A percentile compares a stretch with the other conserved stretches of the same genome.
phyloP scores from a whole-genome alignment of 352 stramenopile genomes.

The Phytophthora macrochlamydospora region DNA sequence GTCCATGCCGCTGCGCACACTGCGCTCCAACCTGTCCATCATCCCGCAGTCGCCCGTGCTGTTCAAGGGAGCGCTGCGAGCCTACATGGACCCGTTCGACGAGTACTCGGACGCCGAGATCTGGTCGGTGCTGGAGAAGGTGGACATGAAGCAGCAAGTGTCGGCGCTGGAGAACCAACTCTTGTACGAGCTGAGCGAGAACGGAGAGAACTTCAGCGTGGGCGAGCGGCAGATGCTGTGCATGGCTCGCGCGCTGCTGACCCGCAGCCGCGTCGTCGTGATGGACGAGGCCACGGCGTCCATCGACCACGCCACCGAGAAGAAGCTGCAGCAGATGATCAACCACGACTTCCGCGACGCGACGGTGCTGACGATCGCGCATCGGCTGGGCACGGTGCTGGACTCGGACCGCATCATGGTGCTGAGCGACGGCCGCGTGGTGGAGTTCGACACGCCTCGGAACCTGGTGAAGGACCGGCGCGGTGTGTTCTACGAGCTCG shows the following conservation, averaged over 20 bases:
- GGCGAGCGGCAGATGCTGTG: conserved; percentile 93
- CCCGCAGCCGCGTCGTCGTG: conserved; percentile 84
- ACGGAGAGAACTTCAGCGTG: conserved; percentile 45
- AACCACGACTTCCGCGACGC: conserved; percentile 75
- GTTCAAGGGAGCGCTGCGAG: conserved; percentile 87
- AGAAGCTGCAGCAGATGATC: conserved; percentile 48
- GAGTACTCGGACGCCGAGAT: conserved; percentile 73
- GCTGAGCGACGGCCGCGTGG: conserved; percentile 81
- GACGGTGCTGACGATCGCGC: conserved; percentile 93
- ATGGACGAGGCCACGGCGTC: conserved; percentile 89
- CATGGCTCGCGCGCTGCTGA: conserved; percentile 90
- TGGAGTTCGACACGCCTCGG: conserved; percentile 83
- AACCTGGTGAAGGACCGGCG: conserved; percentile 10
- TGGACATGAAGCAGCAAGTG: conserved; percentile 54
- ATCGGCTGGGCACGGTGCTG: conserved; percentile 66
- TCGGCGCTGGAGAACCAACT: conserved; percentile 21
- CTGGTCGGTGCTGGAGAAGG: conserved; percentile 59
- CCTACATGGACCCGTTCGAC: conserved; percentile 88
- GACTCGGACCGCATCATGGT: conserved; percentile 76
- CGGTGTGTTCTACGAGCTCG: conserved; percentile 26
- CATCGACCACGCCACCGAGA: conserved; percentile 41
- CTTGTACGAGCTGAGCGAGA: conserved; percentile 48
- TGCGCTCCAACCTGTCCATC: conserved; percentile 42
- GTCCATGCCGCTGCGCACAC: conserved; percentile 27
- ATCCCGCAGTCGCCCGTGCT: conserved; percentile 85